A percentile compares a stretch with the other conserved stretches of the same genome.
Conservation (phyloP, 2,329 filamentous ascomycete species). For the Grosmannia penicillata region DNA sequence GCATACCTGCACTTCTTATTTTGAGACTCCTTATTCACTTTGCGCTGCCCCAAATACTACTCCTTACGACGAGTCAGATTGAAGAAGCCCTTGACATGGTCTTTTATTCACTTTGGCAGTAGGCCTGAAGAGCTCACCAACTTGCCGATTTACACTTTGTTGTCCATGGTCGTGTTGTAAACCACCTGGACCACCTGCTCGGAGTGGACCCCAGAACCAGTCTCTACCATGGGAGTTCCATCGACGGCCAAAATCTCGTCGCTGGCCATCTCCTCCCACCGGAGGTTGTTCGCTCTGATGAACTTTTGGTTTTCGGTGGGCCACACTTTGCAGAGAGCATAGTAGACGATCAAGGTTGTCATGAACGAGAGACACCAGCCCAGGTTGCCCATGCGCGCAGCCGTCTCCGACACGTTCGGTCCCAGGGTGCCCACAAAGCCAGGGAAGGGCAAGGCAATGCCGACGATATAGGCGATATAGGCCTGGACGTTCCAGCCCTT, state of each 20-base stretch:
- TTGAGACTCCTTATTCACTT: too few relatives aligned
- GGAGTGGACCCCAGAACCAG: neutral
- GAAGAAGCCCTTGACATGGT: too few relatives aligned
- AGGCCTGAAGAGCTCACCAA: too few relatives aligned
- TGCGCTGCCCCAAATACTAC: too few relatives aligned
- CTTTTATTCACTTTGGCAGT: too few relatives aligned
- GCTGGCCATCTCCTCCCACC: slow-evolving; percentile 5
- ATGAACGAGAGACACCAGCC: slow-evolving; percentile 21
- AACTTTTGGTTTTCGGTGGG: slow-evolving; percentile 15
- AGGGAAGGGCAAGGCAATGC: slow-evolving; percentile 19
- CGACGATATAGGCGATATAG: slow-evolving; percentile 18
- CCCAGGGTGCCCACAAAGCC: slow-evolving; percentile 20
- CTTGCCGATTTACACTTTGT: neutral
- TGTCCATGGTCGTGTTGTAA: neutral
- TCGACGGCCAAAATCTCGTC: slow-evolving; percentile 5
- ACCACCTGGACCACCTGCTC: neutral
- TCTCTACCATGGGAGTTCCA: slow-evolving; percentile 2
- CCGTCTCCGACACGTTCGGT: slow-evolving; percentile 15
- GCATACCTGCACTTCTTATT: too few relatives aligned
- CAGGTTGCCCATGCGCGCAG: slow-evolving; percentile 16
- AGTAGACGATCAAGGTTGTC: slow-evolving; percentile 18
- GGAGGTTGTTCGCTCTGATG: neutral
- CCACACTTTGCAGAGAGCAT: slow-evolving; percentile 20
- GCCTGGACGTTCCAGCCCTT: slow-evolving; percentile 20
- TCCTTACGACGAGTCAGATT: too few relatives aligned